Conservation (phyloP, 2,329 filamentous ascomycete species). For the Colletotrichum lini region DNA sequence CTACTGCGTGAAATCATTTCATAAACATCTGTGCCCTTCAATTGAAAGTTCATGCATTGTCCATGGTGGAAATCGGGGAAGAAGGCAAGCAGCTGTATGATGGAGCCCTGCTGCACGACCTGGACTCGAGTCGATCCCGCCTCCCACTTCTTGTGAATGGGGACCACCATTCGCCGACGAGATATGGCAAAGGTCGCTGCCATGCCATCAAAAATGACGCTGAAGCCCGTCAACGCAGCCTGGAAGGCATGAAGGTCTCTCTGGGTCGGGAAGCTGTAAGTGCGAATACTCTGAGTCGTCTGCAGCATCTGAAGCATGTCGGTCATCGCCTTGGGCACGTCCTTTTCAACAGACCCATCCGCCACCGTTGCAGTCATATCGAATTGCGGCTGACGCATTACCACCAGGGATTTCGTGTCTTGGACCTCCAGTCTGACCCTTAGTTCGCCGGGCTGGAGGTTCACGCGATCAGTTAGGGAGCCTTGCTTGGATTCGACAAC, state of each 20-base stretch:
- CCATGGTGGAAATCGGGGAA: constrained; percentile 91
- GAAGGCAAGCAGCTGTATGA: constrained; percentile 85
- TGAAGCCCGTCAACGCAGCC: constrained; percentile 83
- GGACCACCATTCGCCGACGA: constrained; percentile 88
- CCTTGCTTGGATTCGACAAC: constrained; percentile 83
- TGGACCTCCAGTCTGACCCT: constrained; percentile 76
- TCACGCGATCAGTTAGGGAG: constrained; percentile 86
- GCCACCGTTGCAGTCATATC: constrained; percentile 84
- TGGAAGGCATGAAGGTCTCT: constrained; percentile 85
- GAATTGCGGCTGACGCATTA: constrained; percentile 80
- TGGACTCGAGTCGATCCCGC: constrained; percentile 85
- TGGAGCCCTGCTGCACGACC: constrained; percentile 81
- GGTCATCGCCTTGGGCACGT: constrained; percentile 73
- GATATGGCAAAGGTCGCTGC: constrained; percentile 85
- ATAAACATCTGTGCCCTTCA: constrained; percentile 88
- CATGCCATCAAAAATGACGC: constrained; percentile 80
- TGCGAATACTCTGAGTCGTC: constrained; percentile 76
- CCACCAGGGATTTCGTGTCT: constrained; percentile 72
- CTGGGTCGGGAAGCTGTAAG: constrained; percentile 76
- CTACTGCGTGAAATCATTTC: constrained; percentile 76
- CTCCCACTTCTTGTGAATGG: constrained; percentile 96
- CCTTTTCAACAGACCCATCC: constrained; percentile 74
- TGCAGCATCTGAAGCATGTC: constrained; percentile 74
- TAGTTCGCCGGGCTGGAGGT: constrained; percentile 82
- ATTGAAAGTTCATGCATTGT: constrained; percentile 88